Base-by-base conservation (phyloP, 306 rosid genomes). In the Pterocarpus macrocarpus region DNA sequence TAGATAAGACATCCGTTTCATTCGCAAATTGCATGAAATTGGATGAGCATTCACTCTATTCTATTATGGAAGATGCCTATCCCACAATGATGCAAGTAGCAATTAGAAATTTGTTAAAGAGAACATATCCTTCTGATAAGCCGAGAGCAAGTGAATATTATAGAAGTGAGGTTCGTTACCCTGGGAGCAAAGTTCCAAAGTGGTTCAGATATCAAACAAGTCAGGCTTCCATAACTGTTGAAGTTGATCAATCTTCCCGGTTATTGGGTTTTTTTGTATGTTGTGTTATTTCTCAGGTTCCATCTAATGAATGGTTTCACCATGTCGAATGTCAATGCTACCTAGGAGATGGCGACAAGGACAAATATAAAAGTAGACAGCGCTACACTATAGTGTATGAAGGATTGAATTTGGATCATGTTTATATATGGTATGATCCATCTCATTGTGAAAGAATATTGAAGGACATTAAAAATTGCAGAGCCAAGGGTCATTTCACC, bases 151-250 rank as follows among this genome's bases (percentile, higher is more conserved):
- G 15, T 12, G 53, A 43, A 2, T 5, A 7, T 1, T 7, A 41
- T 5, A 22, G 28, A 22, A 0, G 2, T 41, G 6, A 45, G 8
- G 52, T 45, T 45, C 8, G 52, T 11, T 45, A 47, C 44, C 81
- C 75, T 7, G 56, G 67, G 8, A 0, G 10, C 36, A 44, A 55
- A 22, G 45, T 78, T 39, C 75, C 75, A 2, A 4, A 67, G 11
- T 22, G 28, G 28, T 22, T 22, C 28, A 22, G 28, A 22, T 22
- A 22, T 22, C 28, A 22, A 22, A 22, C 28, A 57, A 8, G 66
- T 66, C 22, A 53, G 45, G 4, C 8, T 70, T 79, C 83, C 63
- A 80, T 71, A 22, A 80, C 56, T 8, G 5, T 71, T 15, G 33
- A 28, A 0, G 15, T 11, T 47, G 14, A 15, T 77, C 32, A 3